Evolutionary conservation across 1,139 yeast genomes (phyloP).

Genomic region (Taphrina populina): DNA sequence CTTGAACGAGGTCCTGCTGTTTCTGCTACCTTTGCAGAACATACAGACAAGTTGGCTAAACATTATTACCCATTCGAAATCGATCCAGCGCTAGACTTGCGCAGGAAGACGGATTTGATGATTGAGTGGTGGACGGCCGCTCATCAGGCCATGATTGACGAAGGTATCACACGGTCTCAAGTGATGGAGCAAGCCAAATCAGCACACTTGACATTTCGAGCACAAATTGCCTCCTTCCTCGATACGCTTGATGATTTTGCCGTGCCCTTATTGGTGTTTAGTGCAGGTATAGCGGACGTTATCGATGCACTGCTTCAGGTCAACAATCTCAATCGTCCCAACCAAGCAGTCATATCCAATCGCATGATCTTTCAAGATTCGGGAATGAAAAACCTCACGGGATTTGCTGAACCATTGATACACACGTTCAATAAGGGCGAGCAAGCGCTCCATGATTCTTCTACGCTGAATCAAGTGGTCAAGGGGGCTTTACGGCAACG

Average conservation of each 20-base stretch:
- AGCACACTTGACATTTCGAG: slow-evolving; percentile 20
- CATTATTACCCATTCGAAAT: slow-evolving; percentile 26
- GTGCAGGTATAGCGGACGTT: slow-evolving; percentile 32
- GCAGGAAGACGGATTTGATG: slow-evolving; percentile 22
- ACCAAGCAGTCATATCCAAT: slow-evolving; percentile 20
- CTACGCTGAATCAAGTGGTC: slow-evolving; percentile 2
- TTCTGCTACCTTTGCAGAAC: slow-evolving; percentile 7
- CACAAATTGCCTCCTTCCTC: slow-evolving; percentile 5
- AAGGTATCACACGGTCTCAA: neutral
- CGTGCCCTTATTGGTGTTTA: slow-evolving; percentile 19
- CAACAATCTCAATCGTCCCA: slow-evolving; percentile 6
- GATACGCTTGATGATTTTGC: neutral
- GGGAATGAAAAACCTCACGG: slow-evolving; percentile 8
- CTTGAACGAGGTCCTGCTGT: slow-evolving; percentile 25
- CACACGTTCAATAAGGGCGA: slow-evolving; percentile 33
- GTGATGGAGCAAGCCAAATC: slow-evolving; percentile 1
- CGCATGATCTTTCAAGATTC: slow-evolving; percentile 19
- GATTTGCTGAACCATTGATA: slow-evolving; percentile 27
- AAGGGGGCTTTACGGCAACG: slow-evolving; percentile 9
- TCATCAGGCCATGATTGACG: slow-evolving; percentile 25
- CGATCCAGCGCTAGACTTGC: slow-evolving; percentile 5
- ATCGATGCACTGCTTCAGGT: slow-evolving; percentile 20
- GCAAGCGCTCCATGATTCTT: slow-evolving; percentile 11
- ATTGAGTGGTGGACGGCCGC: slow-evolving; percentile 33
- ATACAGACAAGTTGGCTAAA: slow-evolving; percentile 14